Conservation (phyloP, 2,329 filamentous ascomycete genomes). For the Trichoderma lentiforme region DNA sequence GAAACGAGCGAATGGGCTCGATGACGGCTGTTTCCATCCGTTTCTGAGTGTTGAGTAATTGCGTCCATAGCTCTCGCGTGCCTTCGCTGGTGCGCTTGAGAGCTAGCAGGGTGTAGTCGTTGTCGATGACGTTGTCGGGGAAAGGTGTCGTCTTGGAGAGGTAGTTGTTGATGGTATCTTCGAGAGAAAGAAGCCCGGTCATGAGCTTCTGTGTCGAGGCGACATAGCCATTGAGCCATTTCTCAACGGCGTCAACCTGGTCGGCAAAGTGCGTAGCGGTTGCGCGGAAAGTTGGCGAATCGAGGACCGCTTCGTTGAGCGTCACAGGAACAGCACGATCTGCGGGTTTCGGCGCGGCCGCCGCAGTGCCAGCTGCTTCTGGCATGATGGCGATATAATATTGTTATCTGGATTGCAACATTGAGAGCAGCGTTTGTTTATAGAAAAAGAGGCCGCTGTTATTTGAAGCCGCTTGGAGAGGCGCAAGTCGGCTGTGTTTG, state of each 20-base stretch:
- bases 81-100: slow-evolving; percentile 83
- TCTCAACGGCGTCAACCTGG: slow-evolving; percentile 85
- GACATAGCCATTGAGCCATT: slow-evolving; percentile 73
- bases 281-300: slow-evolving; percentile 92
- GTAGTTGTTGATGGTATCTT: slow-evolving; percentile 74
- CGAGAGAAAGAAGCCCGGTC: slow-evolving; percentile 67
- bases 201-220: slow-evolving; percentile 53
- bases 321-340: slow-evolving; percentile 65
- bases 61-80: slow-evolving; percentile 82
- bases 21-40: slow-evolving; percentile 73
- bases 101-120: slow-evolving; percentile 89
- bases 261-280: slow-evolving; percentile 83
- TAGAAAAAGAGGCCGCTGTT: not conserved
- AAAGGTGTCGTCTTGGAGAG: slow-evolving; percentile 70
- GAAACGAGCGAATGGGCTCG: slow-evolving; percentile 77
- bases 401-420: slow-evolving; percentile 2
- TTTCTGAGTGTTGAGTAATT: slow-evolving; percentile 69
- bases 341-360: slow-evolving; percentile 22
- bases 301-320: slow-evolving; percentile 90
- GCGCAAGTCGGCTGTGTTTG: not conserved
- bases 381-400: slow-evolving; percentile 11
- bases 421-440: not conserved
- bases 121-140: slow-evolving; percentile 83
- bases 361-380: slow-evolving; percentile 18
- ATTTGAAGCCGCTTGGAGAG: not conserved